These are phyloP conservation scores for Diddensiella caesifluorescens DNA, from an alignment of 805 yeast species.

Conservation along the genomic window DNA sequence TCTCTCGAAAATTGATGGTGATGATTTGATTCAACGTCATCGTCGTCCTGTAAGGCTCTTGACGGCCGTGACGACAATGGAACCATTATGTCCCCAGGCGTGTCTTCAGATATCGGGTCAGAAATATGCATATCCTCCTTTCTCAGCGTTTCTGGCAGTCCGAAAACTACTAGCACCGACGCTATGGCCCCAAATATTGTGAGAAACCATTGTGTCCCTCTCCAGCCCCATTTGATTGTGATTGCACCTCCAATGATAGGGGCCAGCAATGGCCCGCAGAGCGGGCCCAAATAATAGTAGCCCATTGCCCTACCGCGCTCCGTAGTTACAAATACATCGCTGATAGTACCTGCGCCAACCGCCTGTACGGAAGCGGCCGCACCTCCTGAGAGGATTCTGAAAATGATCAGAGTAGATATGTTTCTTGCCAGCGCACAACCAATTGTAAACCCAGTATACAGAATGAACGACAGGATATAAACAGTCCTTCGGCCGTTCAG, in stretches of 20 bases:
- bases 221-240: conserved; percentile 71
- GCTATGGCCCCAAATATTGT: conserved; percentile 59
- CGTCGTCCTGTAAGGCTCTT: neutral
- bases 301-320: conserved; percentile 80
- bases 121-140: conserved; percentile 13
- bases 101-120: conserved; percentile 2
- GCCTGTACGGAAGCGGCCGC: conserved; percentile 81
- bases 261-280: conserved; percentile 72
- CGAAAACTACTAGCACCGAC: conserved; percentile 44
- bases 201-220: conserved; percentile 83
- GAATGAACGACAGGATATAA: conserved; percentile 59
- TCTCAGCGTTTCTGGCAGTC: conserved; percentile 77
- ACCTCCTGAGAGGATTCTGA: conserved; percentile 72
- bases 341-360: conserved; percentile 84
- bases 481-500: conserved; percentile 68
- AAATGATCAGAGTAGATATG: conserved; percentile 57
- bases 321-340: conserved; percentile 62
- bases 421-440: conserved; percentile 65
- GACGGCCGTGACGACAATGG: conserved; percentile 1
- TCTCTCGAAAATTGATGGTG: conserved; percentile 2
- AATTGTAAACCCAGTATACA: conserved; percentile 61
- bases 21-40: neutral
- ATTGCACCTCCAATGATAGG: conserved; percentile 80
- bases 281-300: conserved; percentile 70
- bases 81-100: neutral